Evolutionary conservation across 2,329 filamentous ascomycete species (phyloP).

Genomic region (Calonectria multiphialidica): DNA sequence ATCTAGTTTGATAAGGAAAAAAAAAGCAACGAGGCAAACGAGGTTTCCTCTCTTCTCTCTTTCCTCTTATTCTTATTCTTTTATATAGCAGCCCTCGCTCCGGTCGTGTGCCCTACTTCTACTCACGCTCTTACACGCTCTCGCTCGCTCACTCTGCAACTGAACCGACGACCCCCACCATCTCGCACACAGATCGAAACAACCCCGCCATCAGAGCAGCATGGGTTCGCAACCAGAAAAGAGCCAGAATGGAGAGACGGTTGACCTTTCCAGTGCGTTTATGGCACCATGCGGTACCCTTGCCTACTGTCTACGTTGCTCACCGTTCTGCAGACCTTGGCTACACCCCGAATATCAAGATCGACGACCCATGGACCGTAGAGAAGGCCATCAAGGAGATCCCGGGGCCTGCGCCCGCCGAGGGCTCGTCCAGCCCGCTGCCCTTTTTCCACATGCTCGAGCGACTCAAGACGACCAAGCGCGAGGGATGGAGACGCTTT

Average conservation of each 20-base stretch:
- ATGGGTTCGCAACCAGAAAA: slow-evolving; percentile 47
- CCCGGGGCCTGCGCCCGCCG: slow-evolving; percentile 63
- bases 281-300: background rate
- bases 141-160: background rate
- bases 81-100: background rate
- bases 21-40: background rate
- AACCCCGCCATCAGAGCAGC: slow-evolving; percentile 20
- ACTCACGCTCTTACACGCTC: background rate
- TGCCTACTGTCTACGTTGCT: slow-evolving; percentile 4
- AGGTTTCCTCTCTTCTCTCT: background rate
- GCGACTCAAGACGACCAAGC: slow-evolving; percentile 94
- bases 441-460: slow-evolving; percentile 96
- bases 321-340: slow-evolving; percentile 45
- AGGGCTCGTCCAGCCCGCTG: slow-evolving; percentile 78
- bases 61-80: background rate
- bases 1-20: background rate
- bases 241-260: slow-evolving; percentile 30
- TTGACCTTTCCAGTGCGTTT: slow-evolving; percentile 41
- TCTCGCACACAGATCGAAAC: slow-evolving; percentile 13
- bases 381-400: slow-evolving; percentile 76
- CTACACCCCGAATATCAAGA: slow-evolving; percentile 51
- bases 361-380: slow-evolving; percentile 66
- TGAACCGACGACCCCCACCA: slow-evolving; percentile 14
- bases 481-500: slow-evolving; percentile 95
- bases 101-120: background rate